Evolutionary conservation across 140 eudicot genomes (phyloP).

Genomic region (Erigeron philadelphicus): DNA sequence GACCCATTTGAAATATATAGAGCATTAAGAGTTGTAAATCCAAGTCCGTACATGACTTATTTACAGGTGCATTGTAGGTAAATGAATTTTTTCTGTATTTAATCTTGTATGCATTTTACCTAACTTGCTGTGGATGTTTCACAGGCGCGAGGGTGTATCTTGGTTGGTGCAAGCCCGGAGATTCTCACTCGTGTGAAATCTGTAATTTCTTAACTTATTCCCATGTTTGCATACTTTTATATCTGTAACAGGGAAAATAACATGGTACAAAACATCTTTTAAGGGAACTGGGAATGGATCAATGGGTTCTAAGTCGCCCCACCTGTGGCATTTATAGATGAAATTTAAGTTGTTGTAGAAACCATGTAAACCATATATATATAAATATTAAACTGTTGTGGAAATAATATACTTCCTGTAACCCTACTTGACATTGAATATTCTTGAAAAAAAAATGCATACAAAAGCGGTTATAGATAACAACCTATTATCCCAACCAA

Average conservation of each 20-base stretch:
- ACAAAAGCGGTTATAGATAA: no score
- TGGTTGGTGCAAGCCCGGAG: slow-evolving; percentile 93
- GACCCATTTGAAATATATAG: slow-evolving; percentile 89
- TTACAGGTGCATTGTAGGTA: slow-evolving; percentile 48
- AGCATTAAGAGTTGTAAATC: slow-evolving; percentile 84
- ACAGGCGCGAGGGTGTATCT: slow-evolving; percentile 83
- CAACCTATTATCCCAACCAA: not conserved
- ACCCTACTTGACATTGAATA: not conserved
- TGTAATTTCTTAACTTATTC: slow-evolving; percentile 33
- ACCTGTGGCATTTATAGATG: not conserved
- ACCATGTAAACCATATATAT: no score
- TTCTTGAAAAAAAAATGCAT: no score
- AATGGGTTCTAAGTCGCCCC: not conserved
- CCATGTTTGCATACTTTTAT: no score
- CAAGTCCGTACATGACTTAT: slow-evolving; percentile 92
- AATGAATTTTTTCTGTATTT: not conserved
- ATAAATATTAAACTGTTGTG: not conserved
- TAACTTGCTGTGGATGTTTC: slow-evolving; percentile 3
- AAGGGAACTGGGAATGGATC: not conserved
- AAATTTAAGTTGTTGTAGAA: no score
- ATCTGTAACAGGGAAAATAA: no score
- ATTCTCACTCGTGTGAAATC: slow-evolving; percentile 65
- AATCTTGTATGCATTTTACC: not conserved
- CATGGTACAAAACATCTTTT: not conserved
- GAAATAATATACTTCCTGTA: not conserved